Base-by-base conservation (phyloP, 192 early-diverging fungal genomes). In the Backusella luteola region DNA sequence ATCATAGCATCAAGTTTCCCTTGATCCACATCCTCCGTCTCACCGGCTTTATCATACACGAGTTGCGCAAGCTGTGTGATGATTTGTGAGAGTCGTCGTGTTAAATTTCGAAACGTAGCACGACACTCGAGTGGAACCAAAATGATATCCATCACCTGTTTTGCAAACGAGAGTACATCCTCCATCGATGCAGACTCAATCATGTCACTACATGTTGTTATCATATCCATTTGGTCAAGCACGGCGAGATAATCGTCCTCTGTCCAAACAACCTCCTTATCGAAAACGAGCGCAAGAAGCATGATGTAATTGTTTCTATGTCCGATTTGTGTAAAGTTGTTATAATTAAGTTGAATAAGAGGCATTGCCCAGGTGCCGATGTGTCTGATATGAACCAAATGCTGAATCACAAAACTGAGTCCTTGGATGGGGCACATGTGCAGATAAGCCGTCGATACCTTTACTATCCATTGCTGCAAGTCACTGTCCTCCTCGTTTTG, bases 221-320 rank as follows among this genome's bases (percentile, higher is more conserved):
- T 42, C 0, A 87, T 66, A 19, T 77, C 80, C 42, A 87, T 56
- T 67, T 87, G 85, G 73, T 87, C 85, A 35, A 87, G 73, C 5
- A 85, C 52, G 5, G 76, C 80, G 19, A 81, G 66, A 26, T 78
- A 81, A 71, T 87, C 85, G 21, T 87, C 84, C 42, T 87, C 85
- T 29, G 44, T 26, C 74, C 74, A 75, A 17, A 29, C 32, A 67
- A 29, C 70, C 0, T 21, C 21, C 17, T 34, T 35, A 68, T 29
- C 67, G 32, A 71, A 71, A 8, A 71, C 44, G 12, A 71, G 41
- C 8, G 35, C 23, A 3, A 71, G 41, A 17, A 71, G 23, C 14
- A 32, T 44, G 15, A 49, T 44, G 15, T 71, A 71, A 32, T 71
- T 41, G 23, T 71, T 46, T 29, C 41, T 17, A 71, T 44, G 23